Evolutionary conservation across 2,329 filamentous ascomycete genomes (phyloP), one percentile per base, ranked within the genome.

Genomic region (Annulohypoxylon truncatum): DNA sequence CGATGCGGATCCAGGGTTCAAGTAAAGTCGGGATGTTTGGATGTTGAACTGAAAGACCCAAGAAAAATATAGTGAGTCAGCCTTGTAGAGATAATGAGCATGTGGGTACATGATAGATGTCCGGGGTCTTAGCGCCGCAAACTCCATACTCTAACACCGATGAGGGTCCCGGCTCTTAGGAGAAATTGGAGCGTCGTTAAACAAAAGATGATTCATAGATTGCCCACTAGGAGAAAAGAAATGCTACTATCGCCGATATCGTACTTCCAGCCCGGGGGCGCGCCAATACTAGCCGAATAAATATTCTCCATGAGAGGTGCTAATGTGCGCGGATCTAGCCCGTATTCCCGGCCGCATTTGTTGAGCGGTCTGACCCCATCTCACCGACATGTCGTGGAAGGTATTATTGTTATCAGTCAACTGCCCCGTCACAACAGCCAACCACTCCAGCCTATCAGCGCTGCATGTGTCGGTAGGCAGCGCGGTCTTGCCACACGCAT

Each of bases 311-410:
- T 4, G 9, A 31, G 18, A 22, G 9, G 26, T 31, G 47, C 44
- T 24, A 42, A 40, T 61, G 50, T 44, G 46, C 13, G 15, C 33
- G 15, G 40, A 50, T 33, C 15, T 52, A 42, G 38, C 38, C 38
- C 38, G 38, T 42, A 53, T 58, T 58, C 20, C 31, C 26, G 52
- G 29, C 50, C 35, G 38, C 31, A 40, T 60, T 56, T 67, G 64
- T 70, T 70, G 64, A 58, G 64, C 55, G 47, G 58, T 51, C 58
- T 61, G 54, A 54, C 54, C 38, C 42, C 13, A 44, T 38, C 55
- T 63, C 58, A 70, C 67, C 67, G 64, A 62, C 56, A 59, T 64
- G 57, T 59, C 6, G 56, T 60, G 48, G 31, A 58, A 58, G 55
- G 28, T 66, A 18, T 61, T 33, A 20, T 22, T 24, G 46, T 20